Base-by-base conservation (phyloP, 345 rosid genomes). In the Hibiscus trionum region DNA sequence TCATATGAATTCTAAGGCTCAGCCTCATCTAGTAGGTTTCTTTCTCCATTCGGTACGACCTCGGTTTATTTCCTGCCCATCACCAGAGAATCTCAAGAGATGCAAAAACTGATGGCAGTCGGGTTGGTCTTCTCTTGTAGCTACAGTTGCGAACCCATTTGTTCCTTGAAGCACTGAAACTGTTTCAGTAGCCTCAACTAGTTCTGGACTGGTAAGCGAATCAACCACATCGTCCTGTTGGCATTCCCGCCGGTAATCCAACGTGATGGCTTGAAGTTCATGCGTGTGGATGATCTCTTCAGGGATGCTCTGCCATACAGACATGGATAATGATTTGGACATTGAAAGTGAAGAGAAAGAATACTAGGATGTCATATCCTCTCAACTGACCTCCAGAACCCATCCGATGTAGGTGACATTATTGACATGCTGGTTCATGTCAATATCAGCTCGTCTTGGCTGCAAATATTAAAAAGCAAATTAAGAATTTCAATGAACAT, bases 341-440 rank as follows among this genome's bases (percentile, higher is more conserved):
- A 42, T 39, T 42, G 4, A 44, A 65, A 65, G 33, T 21, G 19
- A 0, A 44, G 1, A 3, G 35, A 9, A 35, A 26, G 50, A 70
- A 35, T 19, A 7, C 27, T 26, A 72, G 17, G 33, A 61, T 26
- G 24, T 46, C 4, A 17, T 39, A 7, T 7, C 11, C 44, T 16
- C 61, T 61, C 27, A 55, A 82, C 86, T 35, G 74, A 93, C 97
- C 97, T 94, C 98, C 8, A 91, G 90, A 72, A 88, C 86, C 98
- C 98, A 94, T 75, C 96, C 93, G 4, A 94, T 87, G 76, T 94
- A 94, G 73, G 97, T 72, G 63, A 94, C 98, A 57, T 94, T 91
- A 72, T 94, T 94, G 56, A 91, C 98, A 68, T 94, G 97, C 72
- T 94, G 97, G 76, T 94, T 94, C 98, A 91, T 94, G 84, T 94